Evolutionary conservation across 805 yeast species (phyloP).

Genomic region (Metschnikowia cubensis): DNA sequence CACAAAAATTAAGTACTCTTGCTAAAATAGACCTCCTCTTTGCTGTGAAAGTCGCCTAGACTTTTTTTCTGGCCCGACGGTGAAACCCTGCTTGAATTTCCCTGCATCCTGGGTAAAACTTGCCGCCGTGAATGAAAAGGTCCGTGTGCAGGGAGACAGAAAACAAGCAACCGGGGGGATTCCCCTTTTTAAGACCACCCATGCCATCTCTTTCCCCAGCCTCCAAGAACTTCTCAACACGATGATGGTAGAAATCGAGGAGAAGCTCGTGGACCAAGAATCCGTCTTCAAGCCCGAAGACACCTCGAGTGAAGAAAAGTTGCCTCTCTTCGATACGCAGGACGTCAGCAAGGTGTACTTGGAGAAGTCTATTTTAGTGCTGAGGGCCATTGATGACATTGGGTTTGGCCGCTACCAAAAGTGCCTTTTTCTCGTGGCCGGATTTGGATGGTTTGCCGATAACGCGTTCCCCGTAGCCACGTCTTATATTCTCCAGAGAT

Average conservation of each 20-base stretch:
- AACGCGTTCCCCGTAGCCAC: conserved; percentile 40
- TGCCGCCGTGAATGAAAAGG: too few relatives aligned
- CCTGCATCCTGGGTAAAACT: too few relatives aligned
- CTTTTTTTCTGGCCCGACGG: too few relatives aligned
- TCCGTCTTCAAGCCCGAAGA: neutral
- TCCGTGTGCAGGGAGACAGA: too few relatives aligned
- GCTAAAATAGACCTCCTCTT: too few relatives aligned
- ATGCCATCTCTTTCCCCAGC: too few relatives aligned
- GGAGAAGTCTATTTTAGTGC: conserved; percentile 33
- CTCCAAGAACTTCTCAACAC: neutral
- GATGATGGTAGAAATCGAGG: neutral
- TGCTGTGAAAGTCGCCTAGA: too few relatives aligned
- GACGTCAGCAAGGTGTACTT: conserved; percentile 12
- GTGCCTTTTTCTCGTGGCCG: conserved; percentile 24
- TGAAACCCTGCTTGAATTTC: too few relatives aligned
- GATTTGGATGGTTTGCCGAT: conserved; percentile 35
- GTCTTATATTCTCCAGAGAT: conserved; percentile 27
- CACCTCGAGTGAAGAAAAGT: neutral
- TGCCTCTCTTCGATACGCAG: conserved; percentile 10
- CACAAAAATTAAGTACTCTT: too few relatives aligned
- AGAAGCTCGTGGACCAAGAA: neutral
- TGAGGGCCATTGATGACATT: conserved; percentile 33
- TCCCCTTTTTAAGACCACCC: too few relatives aligned
- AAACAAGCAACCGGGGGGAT: too few relatives aligned
- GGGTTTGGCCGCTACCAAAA: conserved; percentile 31